Conservation (phyloP, 306 rosid species). For the Elaeagnus macrophylla region DNA sequence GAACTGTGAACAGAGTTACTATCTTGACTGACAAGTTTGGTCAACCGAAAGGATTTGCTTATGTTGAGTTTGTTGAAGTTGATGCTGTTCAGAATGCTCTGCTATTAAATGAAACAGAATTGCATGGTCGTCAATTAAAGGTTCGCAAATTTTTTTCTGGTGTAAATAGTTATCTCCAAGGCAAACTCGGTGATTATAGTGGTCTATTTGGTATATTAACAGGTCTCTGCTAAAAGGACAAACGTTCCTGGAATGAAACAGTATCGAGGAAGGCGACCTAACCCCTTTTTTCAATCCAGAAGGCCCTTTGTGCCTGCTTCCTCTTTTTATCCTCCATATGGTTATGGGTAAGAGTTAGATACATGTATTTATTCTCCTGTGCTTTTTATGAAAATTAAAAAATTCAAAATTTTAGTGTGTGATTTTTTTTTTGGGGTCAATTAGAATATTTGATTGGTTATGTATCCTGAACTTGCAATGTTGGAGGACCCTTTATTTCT, state of each 20-base stretch:
- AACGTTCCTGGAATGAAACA: conserved; percentile 93
- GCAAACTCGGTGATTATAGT: conserved; percentile 14
- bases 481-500: too few species aligned
- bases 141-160: conserved; percentile 24
- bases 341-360: conserved; percentile 59
- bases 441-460: too few species aligned
- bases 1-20: conserved; percentile 96
- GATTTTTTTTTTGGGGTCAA: too few species aligned
- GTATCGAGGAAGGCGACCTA: too few species aligned
- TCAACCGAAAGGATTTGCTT: conserved; percentile 97
- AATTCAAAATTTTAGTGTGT: neutral
- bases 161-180: neutral
- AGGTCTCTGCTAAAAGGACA: conserved; percentile 98
- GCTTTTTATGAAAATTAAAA: neutral
- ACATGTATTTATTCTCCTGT: neutral
- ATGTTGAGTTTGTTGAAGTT: conserved; percentile 91
- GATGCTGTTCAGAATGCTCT: conserved; percentile 95
- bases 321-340: conserved; percentile 68
- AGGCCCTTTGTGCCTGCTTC: conserved; percentile 73
- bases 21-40: conserved; percentile 99
- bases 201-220: conserved; percentile 20
- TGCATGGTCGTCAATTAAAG: conserved; percentile 98
- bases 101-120: conserved; percentile 82
- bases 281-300: conserved; percentile 47
- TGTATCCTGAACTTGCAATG: too few species aligned